Evolutionary conservation across 108 stramenopile genomes (phyloP).

Genomic region (Mediolabrus comicus): DNA sequence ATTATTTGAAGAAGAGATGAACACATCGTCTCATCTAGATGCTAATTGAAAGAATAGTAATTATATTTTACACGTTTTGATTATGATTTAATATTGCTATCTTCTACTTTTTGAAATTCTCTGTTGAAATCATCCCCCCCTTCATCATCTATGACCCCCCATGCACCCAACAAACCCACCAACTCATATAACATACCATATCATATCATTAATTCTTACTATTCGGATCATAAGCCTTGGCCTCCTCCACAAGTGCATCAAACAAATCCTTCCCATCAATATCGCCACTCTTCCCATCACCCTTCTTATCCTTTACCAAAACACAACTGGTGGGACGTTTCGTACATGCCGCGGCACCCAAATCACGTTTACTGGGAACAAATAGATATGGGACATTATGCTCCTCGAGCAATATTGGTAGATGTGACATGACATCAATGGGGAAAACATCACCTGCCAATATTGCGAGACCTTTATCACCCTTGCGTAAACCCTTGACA

Average conservation of each 20-base stretch:
- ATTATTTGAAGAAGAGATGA: too few relatives aligned
- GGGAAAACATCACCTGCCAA: slow-evolving; percentile 98
- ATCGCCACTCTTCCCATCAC: slow-evolving; percentile 44
- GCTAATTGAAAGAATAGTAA: not conserved
- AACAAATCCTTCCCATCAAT: slow-evolving; percentile 89
- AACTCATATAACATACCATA: not conserved
- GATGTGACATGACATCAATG: slow-evolving; percentile 94
- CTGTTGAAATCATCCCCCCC: not conserved
- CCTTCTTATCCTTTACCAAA: slow-evolving; percentile 68
- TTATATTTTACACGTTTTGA: not conserved
- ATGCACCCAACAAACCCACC: not conserved
- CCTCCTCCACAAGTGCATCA: slow-evolving; percentile 82
- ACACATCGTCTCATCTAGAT: too few relatives aligned
- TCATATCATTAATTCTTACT: slow-evolving; percentile 7
- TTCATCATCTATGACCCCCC: not conserved
- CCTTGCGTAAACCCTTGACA: slow-evolving; percentile 96
- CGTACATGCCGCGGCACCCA: slow-evolving; percentile 96
- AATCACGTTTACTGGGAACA: slow-evolving; percentile 95
- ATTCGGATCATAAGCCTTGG: slow-evolving; percentile 76
- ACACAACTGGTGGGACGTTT: slow-evolving; percentile 98
- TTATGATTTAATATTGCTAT: not conserved
- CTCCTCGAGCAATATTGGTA: slow-evolving; percentile 95
- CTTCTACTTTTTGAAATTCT: not conserved
- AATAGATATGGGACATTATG: slow-evolving; percentile 93
- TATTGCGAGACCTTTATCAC: slow-evolving; percentile 91